Evolutionary conservation across 2,329 filamentous ascomycete genomes (phyloP), one percentile per base, ranked within the genome.

Genomic region (Calonectria pauciramosa): DNA sequence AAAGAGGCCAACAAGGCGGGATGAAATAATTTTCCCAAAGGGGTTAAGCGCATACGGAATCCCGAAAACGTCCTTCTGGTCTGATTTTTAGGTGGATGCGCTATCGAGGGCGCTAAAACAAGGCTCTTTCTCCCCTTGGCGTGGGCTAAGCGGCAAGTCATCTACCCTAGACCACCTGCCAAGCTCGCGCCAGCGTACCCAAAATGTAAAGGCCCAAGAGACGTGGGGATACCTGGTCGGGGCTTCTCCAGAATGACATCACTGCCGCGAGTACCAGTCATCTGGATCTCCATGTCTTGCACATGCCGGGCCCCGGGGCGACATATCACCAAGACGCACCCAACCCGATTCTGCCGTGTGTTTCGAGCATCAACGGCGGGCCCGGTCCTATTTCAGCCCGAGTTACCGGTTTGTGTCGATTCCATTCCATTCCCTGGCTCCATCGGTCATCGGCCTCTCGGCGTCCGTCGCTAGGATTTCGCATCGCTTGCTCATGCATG

Each of bases 1-100:
- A 77, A 80, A 74, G 71, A 80, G 76, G 79, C 79, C 79, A 80
- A 68, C 76, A 74, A 75, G 69, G 75, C 77, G 49, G 44, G 63
- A 72, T 70, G 74, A 70, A 68, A 47, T 36, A 38, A 60, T 28
- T 56, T 71, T 34, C 68, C 72, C 20, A n/a, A 36, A 51, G 34
- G 2, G 64, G 68, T 23, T 64, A 64, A 71, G 72, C 52, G 72
- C 34, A 28, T 14, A 5, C 10, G 4, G 18, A 49, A 51, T 38
- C 20, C 56, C 47, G 47, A 38, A 49, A 66, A 56, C 69, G 68
- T 69, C 36, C 63, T 36, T 38, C 66, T 66, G 67, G 71, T 47
- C 49, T 44, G 66, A 68, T 72, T 68, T 64, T 65, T 56, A 10
- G 30, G 41, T 54, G 65, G 44, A 32, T 72, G 65, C 65, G 65